phyloP scores from a whole-genome alignment of 2,329 filamentous ascomycete genomes.

The Dactylellina drechsleri region DNA sequence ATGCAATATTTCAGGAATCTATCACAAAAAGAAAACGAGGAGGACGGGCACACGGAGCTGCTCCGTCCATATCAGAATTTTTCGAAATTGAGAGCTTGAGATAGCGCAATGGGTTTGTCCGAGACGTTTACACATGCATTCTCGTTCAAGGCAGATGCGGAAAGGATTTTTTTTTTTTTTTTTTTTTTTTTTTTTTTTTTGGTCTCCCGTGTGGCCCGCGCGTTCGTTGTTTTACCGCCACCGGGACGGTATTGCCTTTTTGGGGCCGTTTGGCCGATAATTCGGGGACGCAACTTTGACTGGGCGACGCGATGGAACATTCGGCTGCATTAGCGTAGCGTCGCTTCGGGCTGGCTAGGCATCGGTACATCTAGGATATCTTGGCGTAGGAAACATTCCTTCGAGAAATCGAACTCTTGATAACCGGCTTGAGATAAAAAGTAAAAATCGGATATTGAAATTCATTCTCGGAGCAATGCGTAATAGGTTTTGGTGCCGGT shows the following conservation, averaged over 20 bases:
- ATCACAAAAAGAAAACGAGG: background rate
- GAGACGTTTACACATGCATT: conserved; percentile 3
- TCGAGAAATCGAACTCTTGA: too few species aligned
- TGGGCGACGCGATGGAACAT: conserved; percentile 15
- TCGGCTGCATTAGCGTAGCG: conserved; percentile 13
- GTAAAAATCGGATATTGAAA: too few species aligned
- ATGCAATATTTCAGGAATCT: too few species aligned
- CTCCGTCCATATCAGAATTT: background rate
- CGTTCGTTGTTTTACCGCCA: conserved; percentile 8
- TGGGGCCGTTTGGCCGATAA: conserved; percentile 39
- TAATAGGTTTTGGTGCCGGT: too few species aligned
- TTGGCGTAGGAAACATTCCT: too few species aligned
- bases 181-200: background rate
- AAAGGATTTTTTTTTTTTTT: conserved; percentile 9
- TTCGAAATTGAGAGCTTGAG: background rate
- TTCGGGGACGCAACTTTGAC: conserved; percentile 1
- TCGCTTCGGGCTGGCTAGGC: too few species aligned
- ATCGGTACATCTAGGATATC: too few species aligned
- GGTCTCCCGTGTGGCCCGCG: background rate
- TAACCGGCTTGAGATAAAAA: too few species aligned
- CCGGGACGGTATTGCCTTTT: conserved; percentile 35
- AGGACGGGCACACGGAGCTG: conserved; percentile 1
- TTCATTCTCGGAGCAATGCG: too few species aligned
- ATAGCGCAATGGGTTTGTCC: background rate
- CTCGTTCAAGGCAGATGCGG: conserved; percentile 39